Base-by-base conservation (phyloP, 495 filamentous ascomycete species). In the Aspergillus sparsus region DNA sequence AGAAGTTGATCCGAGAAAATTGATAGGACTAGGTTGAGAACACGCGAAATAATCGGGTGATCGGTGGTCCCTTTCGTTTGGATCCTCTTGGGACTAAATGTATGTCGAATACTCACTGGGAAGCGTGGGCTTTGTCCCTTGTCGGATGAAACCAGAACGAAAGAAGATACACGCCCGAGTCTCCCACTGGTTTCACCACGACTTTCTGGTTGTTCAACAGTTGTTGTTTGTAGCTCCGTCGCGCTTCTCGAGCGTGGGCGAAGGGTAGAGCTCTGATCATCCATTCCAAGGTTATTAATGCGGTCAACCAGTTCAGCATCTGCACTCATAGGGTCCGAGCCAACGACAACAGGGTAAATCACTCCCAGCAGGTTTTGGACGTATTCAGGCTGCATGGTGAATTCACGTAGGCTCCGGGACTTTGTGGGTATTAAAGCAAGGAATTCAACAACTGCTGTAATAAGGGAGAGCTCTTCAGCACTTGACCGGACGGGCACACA, bases 1-100 rank as follows among this genome's bases (percentile, higher is more conserved):
- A 96, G 78, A 1, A 98, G 71, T 61, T 96, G 89, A 67, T 96
- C 91, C 44, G 87, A 74, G 66, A 96, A 96, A 1, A 97, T 85
- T 12, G 78, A 82, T 49, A 93, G 79, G 12, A 89, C 83, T 32
- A 97, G 76, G 61, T 90, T 88, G 8, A 95, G 69, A 6, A 97
- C 73, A 31, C 83, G 84, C 58, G 92, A 88, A 6, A 94, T 83
- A 36, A 96, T 75, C 12, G 82, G 80, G 69, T 91, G 87, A 27
- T 85, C 86, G 13, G 83, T 70, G 80, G 81, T 33, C 76, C 71
- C 27, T 72, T 72, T 52, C 74, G 63, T 58, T 67, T 80, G 68
- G 37, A 68, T 60, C 7, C 55, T 60, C 16, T 57, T 61, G 8
- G 70, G 67, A 32, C 61, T 80, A 78, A 74, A 83, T 0, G 87